Conservation (phyloP, 1,139 yeast species). For the Diutina neorugosa region DNA sequence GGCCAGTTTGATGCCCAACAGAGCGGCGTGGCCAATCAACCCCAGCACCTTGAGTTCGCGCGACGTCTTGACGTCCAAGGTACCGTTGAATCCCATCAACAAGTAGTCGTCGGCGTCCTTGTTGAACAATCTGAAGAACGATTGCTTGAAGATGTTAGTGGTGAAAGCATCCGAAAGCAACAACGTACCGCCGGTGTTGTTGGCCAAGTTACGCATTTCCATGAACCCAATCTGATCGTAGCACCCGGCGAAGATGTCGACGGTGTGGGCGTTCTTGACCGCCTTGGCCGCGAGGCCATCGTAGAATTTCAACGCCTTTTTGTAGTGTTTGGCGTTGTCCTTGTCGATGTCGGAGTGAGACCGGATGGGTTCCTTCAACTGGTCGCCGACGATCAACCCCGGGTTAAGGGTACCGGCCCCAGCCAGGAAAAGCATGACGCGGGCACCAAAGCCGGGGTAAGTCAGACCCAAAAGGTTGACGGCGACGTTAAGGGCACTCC, state of each 20-base stretch:
- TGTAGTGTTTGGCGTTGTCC: conserved; percentile 71
- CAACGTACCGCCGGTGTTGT: conserved; percentile 88
- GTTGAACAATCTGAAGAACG: conserved; percentile 74
- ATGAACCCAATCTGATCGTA: conserved; percentile 96
- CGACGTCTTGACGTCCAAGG: conserved; percentile 79
- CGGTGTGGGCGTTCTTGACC: conserved; percentile 68
- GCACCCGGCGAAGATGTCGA: conserved; percentile 94
- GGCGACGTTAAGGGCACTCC: conserved; percentile 84
- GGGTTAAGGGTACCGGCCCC: conserved; percentile 96
- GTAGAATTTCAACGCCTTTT: conserved; percentile 81
- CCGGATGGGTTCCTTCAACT: conserved; percentile 90
- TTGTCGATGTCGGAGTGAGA: conserved; percentile 92
- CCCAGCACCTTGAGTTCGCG: conserved; percentile 87
- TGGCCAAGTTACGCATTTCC: conserved; percentile 86
- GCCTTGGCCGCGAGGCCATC: conserved; percentile 63
- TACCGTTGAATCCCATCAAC: conserved; percentile 80
- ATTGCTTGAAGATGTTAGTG: conserved; percentile 91
- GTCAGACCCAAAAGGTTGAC: conserved; percentile 71
- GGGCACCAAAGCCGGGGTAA: conserved; percentile 84
- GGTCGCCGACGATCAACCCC: conserved; percentile 86
- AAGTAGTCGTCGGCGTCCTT: conserved; percentile 80
- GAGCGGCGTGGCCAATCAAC: conserved; percentile 84
- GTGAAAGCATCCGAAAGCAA: conserved; percentile 91
- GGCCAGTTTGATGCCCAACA: conserved; percentile 46
- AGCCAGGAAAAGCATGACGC: conserved; percentile 82